Percentiles rank a stretch among this genome's conserved stretches.
Evolutionary conservation across 208 protist species (phyloP).

Genomic region (Trypanosoma melophagium): DNA sequence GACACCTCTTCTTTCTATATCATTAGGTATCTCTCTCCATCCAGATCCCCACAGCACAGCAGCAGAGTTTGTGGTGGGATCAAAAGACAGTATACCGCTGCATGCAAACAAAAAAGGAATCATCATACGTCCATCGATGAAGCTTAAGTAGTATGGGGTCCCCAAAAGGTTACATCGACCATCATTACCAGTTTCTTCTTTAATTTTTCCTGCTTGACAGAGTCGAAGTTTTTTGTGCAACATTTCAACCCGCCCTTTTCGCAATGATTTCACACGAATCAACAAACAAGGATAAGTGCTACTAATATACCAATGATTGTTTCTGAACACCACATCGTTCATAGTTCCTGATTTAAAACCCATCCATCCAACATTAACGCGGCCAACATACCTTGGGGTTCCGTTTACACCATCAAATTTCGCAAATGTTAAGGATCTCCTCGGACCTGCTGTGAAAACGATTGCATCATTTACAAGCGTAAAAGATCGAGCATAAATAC

Average conservation of each 20-base stretch:
- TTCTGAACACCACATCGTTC: conserved; percentile 11
- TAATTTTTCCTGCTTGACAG: neutral
- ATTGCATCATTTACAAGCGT: neutral
- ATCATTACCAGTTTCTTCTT: neutral
- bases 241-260: neutral
- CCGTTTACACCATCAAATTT: conserved; percentile 4
- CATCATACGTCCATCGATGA: conserved; percentile 15
- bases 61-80: neutral
- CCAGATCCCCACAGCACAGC: conserved; percentile 4
- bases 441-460: conserved; percentile 8
- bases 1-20: conserved; percentile 9
- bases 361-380: neutral
- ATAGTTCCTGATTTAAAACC: conserved; percentile 15
- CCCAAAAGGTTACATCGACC: conserved; percentile 5
- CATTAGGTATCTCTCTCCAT: conserved; percentile 2
- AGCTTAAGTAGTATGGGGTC: conserved; percentile 21
- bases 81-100: conserved; percentile 16
- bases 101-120: conserved; percentile 25
- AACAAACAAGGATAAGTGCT: conserved; percentile 15
- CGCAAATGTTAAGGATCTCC: conserved; percentile 5
- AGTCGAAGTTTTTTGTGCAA: conserved; percentile 7
- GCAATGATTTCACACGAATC: conserved; percentile 1
- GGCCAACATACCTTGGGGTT: neutral
- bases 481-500: conserved; percentile 17
- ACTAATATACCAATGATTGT: conserved; percentile 17